These are phyloP conservation scores for Caryopteris hybrid DNA, from an alignment of 305 asterid species.

Conservation along the genomic window DNA sequence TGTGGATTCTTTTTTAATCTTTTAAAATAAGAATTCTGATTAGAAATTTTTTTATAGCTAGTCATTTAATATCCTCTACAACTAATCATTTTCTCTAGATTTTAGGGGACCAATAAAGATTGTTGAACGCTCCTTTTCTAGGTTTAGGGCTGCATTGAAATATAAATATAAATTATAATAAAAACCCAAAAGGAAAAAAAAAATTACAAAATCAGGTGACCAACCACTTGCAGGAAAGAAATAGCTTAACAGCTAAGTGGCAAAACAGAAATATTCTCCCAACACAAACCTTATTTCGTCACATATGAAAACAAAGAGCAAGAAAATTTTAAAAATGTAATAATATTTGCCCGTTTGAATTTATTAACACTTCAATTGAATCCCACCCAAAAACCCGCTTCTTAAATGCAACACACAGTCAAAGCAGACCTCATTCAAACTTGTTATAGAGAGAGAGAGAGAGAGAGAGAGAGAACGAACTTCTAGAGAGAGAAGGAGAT, in stretches of 20 bases:
- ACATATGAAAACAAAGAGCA: background rate
- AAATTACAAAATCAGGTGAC: constrained; percentile 13
- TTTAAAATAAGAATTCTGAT: too few species aligned
- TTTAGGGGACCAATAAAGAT: too few species aligned
- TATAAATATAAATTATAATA: background rate
- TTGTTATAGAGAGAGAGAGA: background rate
- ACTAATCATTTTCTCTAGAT: too few species aligned
- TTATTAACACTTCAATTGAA: constrained; percentile 13
- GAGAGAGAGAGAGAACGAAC: background rate
- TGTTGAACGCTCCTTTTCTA: too few species aligned
- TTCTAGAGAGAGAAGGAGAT: background rate
- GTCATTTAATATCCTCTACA: too few species aligned
- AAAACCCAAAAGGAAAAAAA: background rate
- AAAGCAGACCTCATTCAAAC: background rate
- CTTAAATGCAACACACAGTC: constrained; percentile 26
- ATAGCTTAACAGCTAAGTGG: constrained; percentile 19
- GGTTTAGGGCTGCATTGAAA: too few species aligned
- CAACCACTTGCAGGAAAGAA: background rate
- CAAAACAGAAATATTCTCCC: constrained; percentile 13
- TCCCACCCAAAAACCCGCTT: constrained; percentile 4
- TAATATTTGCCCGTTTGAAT: constrained; percentile 37
- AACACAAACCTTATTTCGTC: background rate
- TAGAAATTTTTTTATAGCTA: too few species aligned
- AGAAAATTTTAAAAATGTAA: constrained; percentile 22
- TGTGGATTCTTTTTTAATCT: too few species aligned